Evolutionary conservation across 345 rosid genomes (phyloP).

Genomic region (Populus tremula): DNA sequence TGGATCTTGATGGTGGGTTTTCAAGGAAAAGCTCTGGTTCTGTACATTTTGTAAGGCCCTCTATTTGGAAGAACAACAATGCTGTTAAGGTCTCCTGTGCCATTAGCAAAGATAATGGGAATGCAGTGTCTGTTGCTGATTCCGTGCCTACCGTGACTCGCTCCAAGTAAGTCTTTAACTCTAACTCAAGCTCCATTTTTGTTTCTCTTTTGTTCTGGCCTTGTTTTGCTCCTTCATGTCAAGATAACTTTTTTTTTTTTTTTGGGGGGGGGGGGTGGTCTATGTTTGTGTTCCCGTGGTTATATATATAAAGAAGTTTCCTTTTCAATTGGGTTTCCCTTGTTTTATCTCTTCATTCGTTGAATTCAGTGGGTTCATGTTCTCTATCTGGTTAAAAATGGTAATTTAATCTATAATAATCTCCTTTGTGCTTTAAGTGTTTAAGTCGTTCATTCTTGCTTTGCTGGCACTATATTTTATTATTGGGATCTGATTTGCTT

Average conservation of each 20-base stretch:
- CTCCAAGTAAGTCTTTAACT: slow-evolving; percentile 21
- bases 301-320: neutral
- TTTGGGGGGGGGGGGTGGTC: neutral
- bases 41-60: slow-evolving; percentile 8
- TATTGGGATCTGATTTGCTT: neutral
- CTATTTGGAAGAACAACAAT: neutral
- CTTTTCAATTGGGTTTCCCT: neutral
- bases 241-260: neutral
- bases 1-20: slow-evolving; percentile 3
- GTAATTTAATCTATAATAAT: neutral
- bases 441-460: neutral
- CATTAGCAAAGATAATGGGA: slow-evolving; percentile 15
- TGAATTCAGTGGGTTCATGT: neutral
- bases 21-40: slow-evolving; percentile 3
- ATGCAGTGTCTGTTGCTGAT: slow-evolving; percentile 9
- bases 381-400: neutral
- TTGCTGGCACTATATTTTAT: neutral
- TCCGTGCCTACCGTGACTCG: slow-evolving; percentile 8
- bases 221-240: neutral
- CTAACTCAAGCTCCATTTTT: neutral
- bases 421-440: neutral
- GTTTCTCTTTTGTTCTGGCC: neutral
- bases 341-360: neutral
- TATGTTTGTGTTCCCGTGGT: neutral
- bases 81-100: slow-evolving; percentile 22